Evolutionary conservation across 305 asterid genomes (phyloP).

Genomic region (Fraxinus albicans): DNA sequence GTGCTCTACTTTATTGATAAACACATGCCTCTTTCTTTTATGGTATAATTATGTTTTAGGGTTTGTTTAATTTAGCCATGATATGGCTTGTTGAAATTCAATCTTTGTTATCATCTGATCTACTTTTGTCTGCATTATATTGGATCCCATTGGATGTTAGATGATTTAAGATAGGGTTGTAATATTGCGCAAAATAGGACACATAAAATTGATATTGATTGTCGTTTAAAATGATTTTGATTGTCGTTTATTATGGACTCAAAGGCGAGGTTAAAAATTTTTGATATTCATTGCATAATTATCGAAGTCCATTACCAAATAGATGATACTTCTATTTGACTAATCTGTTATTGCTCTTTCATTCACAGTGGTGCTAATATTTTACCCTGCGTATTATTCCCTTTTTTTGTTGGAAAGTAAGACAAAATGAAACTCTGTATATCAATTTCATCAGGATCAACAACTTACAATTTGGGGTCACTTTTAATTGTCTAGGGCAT

Average conservation of each 20-base stretch:
- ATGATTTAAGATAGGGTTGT: not conserved
- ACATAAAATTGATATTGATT: too few species aligned
- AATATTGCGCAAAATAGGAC: not conserved
- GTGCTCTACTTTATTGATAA: not conserved
- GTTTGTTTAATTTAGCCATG: not conserved
- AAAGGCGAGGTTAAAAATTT: not conserved
- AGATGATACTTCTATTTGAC: not conserved
- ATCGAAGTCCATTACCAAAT: not conserved
- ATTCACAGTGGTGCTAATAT: not conserved
- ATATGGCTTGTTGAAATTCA: not conserved
- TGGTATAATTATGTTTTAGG: not conserved
- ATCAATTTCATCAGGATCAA: not conserved
- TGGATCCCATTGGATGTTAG: not conserved
- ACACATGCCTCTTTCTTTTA: not conserved
- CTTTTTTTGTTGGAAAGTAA: not conserved
- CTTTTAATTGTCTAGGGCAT: not conserved
- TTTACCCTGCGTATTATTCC: not conserved
- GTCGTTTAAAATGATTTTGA: not conserved
- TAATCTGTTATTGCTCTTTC: not conserved
- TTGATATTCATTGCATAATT: not conserved
- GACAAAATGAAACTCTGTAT: too few species aligned
- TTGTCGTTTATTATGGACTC: not conserved
- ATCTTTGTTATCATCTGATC: not conserved
- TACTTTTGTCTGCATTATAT: not conserved
- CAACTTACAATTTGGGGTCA: not conserved